Evolutionary conservation across 371 early-diverging fungal genomes (phyloP), one percentile per base, ranked within the genome.

Genomic region (Cokeromyces recurvatus): DNA sequence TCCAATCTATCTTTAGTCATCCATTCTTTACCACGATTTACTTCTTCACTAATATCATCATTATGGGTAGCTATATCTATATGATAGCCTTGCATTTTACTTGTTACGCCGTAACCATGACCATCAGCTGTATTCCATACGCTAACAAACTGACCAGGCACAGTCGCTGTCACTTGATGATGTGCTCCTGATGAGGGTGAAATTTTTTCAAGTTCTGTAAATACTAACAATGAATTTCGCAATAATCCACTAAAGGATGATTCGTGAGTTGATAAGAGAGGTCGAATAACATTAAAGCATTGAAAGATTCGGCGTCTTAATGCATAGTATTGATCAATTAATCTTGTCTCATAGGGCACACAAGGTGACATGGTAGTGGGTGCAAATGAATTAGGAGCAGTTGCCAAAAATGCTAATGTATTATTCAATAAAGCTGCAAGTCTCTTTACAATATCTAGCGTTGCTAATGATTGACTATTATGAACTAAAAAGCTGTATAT

Each of bases 361-460:
- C 64, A 73, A 4, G 77, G 66, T 39, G 73, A 71, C 43, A 71
- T 19, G 2, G 68, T 65, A 4, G 72, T 38, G 6, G 62, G 46
- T 3, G 78, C 51, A 51, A 79, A 80, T 0, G 71, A 62, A 21
- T 63, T 59, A 2, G 85, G 84, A 3, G 87, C 75, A 1, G 81
- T 71, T 0, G 78, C 63, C 16, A 85, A 62, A 51, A 86, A 89
- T 0, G 82, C 72, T 21, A 90, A 56, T 3, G 84, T 77, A 53
- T 91, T 91, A 58, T 82, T 85, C 43, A 93, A 56, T n/a, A 85
- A 61, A 2, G 89, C 90, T 0, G 87, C 79, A 14, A 91, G 71
- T 12, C 94, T 75, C 62, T 93, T 91, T 10, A 85, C 84, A 14
- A 90, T 82, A 64, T 91, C 94, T 14, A 82, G 54, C 0, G 86